phyloP scores from a whole-genome alignment of 139 green algal genomes.

The Tetraselmis chui region DNA sequence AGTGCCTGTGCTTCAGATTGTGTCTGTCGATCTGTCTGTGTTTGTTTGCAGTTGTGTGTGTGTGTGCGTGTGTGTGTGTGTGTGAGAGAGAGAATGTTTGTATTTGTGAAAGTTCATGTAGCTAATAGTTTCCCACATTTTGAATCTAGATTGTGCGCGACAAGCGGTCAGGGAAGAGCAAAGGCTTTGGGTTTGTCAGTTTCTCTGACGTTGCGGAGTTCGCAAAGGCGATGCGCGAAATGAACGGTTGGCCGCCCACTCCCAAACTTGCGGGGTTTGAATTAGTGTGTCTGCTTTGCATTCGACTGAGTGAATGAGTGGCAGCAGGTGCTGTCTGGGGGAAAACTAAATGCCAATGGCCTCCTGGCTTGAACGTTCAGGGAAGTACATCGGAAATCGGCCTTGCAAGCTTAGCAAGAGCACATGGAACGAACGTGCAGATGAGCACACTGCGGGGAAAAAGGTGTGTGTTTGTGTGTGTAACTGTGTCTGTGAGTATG shows the following conservation, averaged over 20 bases:
- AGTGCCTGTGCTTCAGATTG: too few species aligned
- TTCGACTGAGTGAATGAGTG: conserved; percentile 1
- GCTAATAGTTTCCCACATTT: not conserved
- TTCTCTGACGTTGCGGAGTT: conserved; percentile 76
- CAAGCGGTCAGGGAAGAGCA: conserved; percentile 67
- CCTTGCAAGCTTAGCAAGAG: conserved; percentile 79
- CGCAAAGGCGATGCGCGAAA: conserved; percentile 72
- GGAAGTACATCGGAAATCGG: conserved; percentile 53
- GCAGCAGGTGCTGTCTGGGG: not conserved
- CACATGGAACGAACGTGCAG: conserved; percentile 59
- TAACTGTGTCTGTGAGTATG: too few species aligned
- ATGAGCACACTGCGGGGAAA: not conserved
- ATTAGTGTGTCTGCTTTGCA: too few species aligned
- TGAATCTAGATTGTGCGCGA: conserved; percentile 70
- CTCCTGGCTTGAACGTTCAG: not conserved
- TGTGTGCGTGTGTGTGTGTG: too few species aligned
- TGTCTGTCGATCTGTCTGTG: too few species aligned
- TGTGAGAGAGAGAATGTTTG: not conserved
- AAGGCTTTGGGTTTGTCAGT: conserved; percentile 92
- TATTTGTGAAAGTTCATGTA: not conserved
- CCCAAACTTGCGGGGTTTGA: too few species aligned
- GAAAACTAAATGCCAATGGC: not conserved
- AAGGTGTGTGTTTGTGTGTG: too few species aligned
- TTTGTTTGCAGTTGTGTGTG: too few species aligned
- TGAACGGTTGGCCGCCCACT: conserved; percentile 28